phyloP scores from a whole-genome alignment of 257 asterid species.

The Solanum chmielewskii region DNA sequence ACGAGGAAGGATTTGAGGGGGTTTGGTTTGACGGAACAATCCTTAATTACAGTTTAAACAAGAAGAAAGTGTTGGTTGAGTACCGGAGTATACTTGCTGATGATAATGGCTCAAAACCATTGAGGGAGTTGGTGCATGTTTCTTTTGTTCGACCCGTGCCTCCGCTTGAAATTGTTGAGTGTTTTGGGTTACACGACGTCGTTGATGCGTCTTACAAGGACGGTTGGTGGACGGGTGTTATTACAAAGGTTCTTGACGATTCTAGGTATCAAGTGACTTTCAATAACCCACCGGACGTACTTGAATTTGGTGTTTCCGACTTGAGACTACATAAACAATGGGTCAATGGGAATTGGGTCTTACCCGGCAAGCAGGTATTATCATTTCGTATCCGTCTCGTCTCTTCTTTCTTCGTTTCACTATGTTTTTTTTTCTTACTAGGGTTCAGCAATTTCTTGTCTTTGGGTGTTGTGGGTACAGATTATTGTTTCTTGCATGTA shows the following conservation, averaged over 20 bases:
- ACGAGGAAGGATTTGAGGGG: constrained; percentile 39
- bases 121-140: constrained; percentile 25
- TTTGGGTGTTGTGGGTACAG: not conserved
- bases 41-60: not conserved
- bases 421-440: not conserved
- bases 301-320: constrained; percentile 30
- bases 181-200: constrained; percentile 27
- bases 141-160: constrained; percentile 39
- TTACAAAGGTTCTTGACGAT: constrained; percentile 13
- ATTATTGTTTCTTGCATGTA: not conserved
- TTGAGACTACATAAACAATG: constrained; percentile 61
- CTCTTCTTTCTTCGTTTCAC: not conserved
- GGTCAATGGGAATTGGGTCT: constrained; percentile 49
- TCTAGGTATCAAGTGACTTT: constrained; percentile 30
- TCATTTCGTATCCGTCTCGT: not conserved
- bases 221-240: constrained; percentile 67
- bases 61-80: constrained; percentile 22
- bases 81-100: constrained; percentile 30
- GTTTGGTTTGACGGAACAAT: constrained; percentile 43
- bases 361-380: constrained; percentile 41
- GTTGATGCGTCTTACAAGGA: constrained; percentile 56
- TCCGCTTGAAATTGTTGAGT: constrained; percentile 9
- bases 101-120: constrained; percentile 19
- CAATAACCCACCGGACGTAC: constrained; percentile 42
- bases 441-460: not conserved